Percentiles rank a stretch among this genome's conserved stretches.
Evolutionary conservation across 352 stramenopile species (phyloP).

Genomic region (Globisporangium carolinianum): DNA sequence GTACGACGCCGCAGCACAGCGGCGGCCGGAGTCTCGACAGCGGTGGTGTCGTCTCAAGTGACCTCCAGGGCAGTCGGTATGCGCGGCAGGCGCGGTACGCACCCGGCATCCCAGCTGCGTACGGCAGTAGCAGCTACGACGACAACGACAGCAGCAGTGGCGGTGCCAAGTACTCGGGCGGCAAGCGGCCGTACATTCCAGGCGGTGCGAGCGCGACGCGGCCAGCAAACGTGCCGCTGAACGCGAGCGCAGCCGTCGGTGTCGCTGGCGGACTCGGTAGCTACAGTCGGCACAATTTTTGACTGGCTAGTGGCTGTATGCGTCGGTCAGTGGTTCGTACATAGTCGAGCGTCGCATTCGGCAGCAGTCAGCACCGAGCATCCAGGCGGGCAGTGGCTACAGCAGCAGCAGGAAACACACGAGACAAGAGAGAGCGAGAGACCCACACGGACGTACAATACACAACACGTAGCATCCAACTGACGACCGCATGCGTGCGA

Average conservation of each 20-base stretch:
- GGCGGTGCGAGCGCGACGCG: conserved; percentile 16
- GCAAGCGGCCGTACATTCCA: conserved; percentile 41
- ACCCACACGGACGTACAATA: no score
- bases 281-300: conserved; percentile 81
- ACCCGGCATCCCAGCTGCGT: conserved; percentile 38
- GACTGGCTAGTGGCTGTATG: conserved; percentile 8
- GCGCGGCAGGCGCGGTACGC: conserved; percentile 73
- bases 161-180: conserved; percentile 45
- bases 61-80: conserved; percentile 64
- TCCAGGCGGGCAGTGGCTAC: no score
- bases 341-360: not conserved
- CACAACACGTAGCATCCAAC: no score
- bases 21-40: conserved; percentile 40
- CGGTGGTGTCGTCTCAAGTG: conserved; percentile 23
- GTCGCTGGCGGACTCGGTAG: conserved; percentile 36
- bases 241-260: conserved; percentile 42
- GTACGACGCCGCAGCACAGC: conserved; percentile 41
- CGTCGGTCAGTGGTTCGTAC: not conserved
- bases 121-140: conserved; percentile 8
- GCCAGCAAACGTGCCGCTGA: conserved; percentile 19
- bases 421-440: no score
- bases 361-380: conserved; percentile 2
- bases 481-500: no score
- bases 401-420: no score
- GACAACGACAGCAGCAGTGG: conserved; percentile 33